Percentiles rank a stretch among this genome's conserved stretches.
phyloP scores from a whole-genome alignment of 1,284 basidiomycete species.

The Moesziomyces sp. region DNA sequence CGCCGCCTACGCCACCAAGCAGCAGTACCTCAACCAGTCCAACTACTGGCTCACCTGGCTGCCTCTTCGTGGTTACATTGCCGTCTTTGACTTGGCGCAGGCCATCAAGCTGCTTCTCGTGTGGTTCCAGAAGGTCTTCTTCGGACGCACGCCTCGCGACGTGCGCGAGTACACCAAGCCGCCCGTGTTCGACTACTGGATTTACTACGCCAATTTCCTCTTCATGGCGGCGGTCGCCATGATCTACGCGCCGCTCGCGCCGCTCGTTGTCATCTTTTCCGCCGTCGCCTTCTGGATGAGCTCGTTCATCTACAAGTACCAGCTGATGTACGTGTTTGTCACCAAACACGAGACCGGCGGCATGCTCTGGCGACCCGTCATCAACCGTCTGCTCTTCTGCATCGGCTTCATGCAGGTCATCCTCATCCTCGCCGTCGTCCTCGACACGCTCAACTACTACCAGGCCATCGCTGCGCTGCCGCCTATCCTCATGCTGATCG shows the following conservation, averaged over 20 bases:
- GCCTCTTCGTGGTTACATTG: conserved; percentile 85
- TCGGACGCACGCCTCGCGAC: conserved; percentile 95
- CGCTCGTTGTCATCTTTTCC: conserved; percentile 58
- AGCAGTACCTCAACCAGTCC: conserved; percentile 60
- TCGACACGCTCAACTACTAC: conserved; percentile 50
- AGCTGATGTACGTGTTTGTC: conserved; percentile 66
- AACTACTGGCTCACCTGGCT: conserved; percentile 68
- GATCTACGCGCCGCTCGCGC: conserved; percentile 63
- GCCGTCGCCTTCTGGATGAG: conserved; percentile 59
- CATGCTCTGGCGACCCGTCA: conserved; percentile 62
- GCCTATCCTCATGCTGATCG: conserved; percentile 59
- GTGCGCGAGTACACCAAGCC: conserved; percentile 96
- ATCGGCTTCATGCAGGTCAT: conserved; percentile 67
- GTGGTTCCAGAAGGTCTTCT: conserved; percentile 80
- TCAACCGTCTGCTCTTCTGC: conserved; percentile 63
- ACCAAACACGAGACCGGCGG: conserved; percentile 68
- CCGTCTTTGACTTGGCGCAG: conserved; percentile 94
- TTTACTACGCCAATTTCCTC: conserved; percentile 75
- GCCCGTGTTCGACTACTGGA: conserved; percentile 87
- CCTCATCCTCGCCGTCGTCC: conserved; percentile 56
- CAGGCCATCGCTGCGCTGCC: conserved; percentile 59
- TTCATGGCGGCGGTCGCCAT: conserved; percentile 63
- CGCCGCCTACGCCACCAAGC: conserved; percentile 48
- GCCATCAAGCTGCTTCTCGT: conserved; percentile 88
- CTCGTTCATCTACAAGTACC: conserved; percentile 66